Base-by-base conservation (phyloP, 2,329 filamentous ascomycete genomes). In the Aspergillus nomiae region DNA sequence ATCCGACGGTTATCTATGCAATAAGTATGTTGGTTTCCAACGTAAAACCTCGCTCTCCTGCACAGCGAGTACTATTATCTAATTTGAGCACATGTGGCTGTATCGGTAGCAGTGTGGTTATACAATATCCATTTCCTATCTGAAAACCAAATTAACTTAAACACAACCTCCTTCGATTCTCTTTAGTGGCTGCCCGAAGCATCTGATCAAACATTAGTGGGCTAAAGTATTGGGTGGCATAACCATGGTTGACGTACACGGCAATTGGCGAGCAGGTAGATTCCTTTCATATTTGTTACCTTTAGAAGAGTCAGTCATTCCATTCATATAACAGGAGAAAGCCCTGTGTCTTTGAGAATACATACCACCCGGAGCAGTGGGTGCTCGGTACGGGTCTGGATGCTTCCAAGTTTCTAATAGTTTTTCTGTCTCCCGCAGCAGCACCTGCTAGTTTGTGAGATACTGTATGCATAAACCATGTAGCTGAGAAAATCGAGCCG, bases 281-380 rank as follows among this genome's bases (percentile, higher is more conserved):
- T 99, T 99, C 77, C 95, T 87, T 82, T 98, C 95, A 80, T 91
- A 98, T 85, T 98, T 98, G 68, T 92, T 97, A 70, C 93, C 92
- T 96, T 70, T 53, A 64, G 16, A 2, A 12, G 32, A 16, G 58
- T 74, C 19, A 74, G 67, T 58, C 32, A 65, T 61, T 56, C 10
- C 32, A 65, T 61, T 56, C 10, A 24, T 53, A n/a, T 51, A 28
- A 21, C n/a, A 10, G 14, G 53, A 34, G 16, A 16, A 12, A 28
- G 11, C 34, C 11, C 11, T 48, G 38, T 14, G 9, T 28, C n/a
- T 24, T 8, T 34, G 10, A 24, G 45, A 26, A 60, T 38, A 74
- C 86, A 68, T 83, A 95, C 94, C 95, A 85, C 95, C 95, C 12
- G 95, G 95, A 45, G 95, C 94, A 48, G 92, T 96, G 16, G 95